Base-by-base conservation (phyloP, 2,329 filamentous ascomycete genomes). In the Purpureocillium takamizusanense region DNA sequence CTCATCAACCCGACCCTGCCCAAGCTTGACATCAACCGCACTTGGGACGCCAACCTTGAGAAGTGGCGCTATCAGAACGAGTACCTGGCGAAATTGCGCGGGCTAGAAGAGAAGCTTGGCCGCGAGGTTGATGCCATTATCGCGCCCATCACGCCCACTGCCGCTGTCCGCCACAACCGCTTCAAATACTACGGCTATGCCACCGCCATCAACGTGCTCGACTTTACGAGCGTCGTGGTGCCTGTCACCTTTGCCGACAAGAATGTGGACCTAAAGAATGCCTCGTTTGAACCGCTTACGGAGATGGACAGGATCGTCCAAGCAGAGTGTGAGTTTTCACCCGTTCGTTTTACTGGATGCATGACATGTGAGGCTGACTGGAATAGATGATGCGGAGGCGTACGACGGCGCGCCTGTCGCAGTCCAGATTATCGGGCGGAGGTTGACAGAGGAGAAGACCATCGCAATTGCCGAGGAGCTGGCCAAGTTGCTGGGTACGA, bases 201-300 rank as follows among this genome's bases (percentile, higher is more conserved):
- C 4, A 48, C 42, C 2, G 56, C 50, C 10, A 51, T 64, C 7
- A 66, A 65, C 38, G 41, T 60, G 15, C 48, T 66, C 2, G 63
- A 67, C 33, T 60, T 58, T 29, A 62, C 63, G 2, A 63, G 57
- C 33, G 61, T 64, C 10, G 63, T 64, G 1, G 56, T 70, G 6
- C 67, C 67, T 0, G 62, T 70, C 3, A 65, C 62, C 0, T 60
- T 56, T 36, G 63, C 62, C 1, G 61, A 68, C 40, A 60, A 63
- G 46, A 42, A 42, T 3, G 31, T 65, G 0, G 65, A 69, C 40
- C 30, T 39, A 14, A 40, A 48, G 16, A 39, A 51, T 12, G 38
- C 27, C 15, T 30, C 29, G 2, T 52, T 40, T 31, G 31, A 36
- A 18, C 51, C 52, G 3, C 15, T 51, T 29, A 49, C 37, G 2